Conservation (phyloP, 163 green algal species). For the Scenedesmus sp. region DNA sequence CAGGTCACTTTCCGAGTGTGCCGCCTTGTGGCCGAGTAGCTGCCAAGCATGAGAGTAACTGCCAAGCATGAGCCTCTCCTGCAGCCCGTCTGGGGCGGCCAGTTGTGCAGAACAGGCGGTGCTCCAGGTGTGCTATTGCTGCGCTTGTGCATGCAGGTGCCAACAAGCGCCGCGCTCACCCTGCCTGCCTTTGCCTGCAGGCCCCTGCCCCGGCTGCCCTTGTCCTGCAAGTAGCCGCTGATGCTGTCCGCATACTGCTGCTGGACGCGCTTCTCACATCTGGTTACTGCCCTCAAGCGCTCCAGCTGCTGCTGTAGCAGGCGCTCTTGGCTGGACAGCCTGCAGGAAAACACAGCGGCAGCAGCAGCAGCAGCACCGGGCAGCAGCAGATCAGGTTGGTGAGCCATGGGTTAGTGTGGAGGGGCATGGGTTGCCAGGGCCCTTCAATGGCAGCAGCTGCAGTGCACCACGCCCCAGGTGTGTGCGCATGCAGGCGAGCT, state of each 20-base stretch:
- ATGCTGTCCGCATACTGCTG: constrained; percentile 32
- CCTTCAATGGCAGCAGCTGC: neutral
- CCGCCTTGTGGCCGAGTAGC: too few relatives aligned
- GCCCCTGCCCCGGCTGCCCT: too few relatives aligned
- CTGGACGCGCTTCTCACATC: constrained; percentile 1
- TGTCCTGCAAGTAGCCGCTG: constrained; percentile 6
- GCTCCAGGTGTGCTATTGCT: too few relatives aligned
- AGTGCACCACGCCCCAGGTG: neutral
- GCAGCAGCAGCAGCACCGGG: neutral
- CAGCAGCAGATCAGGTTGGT: neutral
- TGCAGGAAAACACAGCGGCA: constrained; percentile 1
- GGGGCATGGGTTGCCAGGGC: neutral
- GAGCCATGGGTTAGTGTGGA: neutral
- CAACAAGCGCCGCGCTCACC: neutral
- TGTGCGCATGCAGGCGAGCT: too few relatives aligned
- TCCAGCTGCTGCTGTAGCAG: constrained; percentile 1
- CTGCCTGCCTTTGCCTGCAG: constrained; percentile 9
- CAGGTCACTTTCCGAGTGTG: too few relatives aligned
- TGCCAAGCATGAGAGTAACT: too few relatives aligned
- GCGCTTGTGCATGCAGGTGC: neutral
- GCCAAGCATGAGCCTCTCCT: neutral
- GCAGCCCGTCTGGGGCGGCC: too few relatives aligned
- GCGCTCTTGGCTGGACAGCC: constrained; percentile 3
- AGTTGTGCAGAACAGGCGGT: too few relatives aligned
- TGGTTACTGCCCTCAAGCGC: neutral